A percentile compares a stretch with the other conserved stretches of the same genome.
Evolutionary conservation across 129 eudicot genomes (phyloP).

Genomic region (Arctium minus): DNA sequence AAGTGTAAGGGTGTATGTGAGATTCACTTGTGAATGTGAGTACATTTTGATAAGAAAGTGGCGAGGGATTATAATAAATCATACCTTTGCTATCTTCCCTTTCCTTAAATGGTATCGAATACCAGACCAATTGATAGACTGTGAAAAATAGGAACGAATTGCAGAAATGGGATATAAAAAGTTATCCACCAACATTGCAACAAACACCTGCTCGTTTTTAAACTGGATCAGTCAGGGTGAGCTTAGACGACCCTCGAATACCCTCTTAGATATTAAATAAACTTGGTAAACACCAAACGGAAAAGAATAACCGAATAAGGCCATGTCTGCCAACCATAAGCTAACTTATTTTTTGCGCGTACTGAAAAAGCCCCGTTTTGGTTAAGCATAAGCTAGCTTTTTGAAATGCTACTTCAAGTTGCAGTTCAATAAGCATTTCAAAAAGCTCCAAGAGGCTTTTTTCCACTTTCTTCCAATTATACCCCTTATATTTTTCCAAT

Average conservation of each 20-base stretch:
- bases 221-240: background rate
- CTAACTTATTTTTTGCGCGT: background rate
- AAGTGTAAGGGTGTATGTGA: background rate
- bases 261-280: background rate
- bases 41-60: background rate
- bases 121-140: conserved; percentile 94
- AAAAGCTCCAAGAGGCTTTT: background rate
- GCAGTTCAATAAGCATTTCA: background rate
- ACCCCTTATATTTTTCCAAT: background rate
- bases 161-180: conserved; percentile 84
- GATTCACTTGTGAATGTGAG: background rate
- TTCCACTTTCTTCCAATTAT: background rate
- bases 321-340: background rate
- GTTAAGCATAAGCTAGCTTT: background rate
- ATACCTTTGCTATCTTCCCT: conserved; percentile 82
- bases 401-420: background rate
- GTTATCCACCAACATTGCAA: conserved; percentile 91
- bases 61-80: background rate
- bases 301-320: no score
- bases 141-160: conserved; percentile 76
- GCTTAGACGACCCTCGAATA: background rate
- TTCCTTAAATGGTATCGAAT: conserved; percentile 83
- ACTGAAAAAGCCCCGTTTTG: background rate
- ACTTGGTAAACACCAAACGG: background rate
- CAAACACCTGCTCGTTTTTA: conserved; percentile 60